Evolutionary conservation across 805 yeast species (phyloP).

Genomic region (Sugiyamaella americana): DNA sequence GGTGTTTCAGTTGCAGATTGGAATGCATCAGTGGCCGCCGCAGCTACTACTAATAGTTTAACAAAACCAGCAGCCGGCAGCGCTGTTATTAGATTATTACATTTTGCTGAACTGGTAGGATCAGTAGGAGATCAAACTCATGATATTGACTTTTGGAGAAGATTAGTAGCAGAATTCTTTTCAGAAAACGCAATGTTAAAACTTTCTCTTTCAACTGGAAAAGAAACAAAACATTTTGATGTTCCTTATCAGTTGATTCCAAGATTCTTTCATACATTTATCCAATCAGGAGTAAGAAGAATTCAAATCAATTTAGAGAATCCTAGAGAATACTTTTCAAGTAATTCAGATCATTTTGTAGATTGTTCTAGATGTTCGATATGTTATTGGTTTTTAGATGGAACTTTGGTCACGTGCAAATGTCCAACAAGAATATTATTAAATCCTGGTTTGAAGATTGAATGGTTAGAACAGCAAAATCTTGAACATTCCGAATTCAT

Average conservation of each 20-base stretch:
- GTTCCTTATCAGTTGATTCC: constrained; percentile 62
- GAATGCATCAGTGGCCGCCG: not conserved
- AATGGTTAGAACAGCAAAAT: constrained; percentile 60
- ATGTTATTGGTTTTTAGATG: constrained; percentile 57
- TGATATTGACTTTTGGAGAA: constrained; percentile 47
- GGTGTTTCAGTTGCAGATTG: not conserved
- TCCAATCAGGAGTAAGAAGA: constrained; percentile 45
- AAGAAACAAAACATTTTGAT: constrained; percentile 53
- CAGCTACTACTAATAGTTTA: not conserved
- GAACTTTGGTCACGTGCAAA: constrained; percentile 56
- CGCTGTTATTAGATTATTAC: constrained; percentile 47
- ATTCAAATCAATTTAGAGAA: constrained; percentile 42
- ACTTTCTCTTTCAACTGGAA: constrained; percentile 36
- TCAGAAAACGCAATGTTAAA: constrained; percentile 45
- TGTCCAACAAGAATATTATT: constrained; percentile 60
- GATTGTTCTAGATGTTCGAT: constrained; percentile 47
- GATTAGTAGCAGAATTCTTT: constrained; percentile 45
- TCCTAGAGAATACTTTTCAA: constrained; percentile 47
- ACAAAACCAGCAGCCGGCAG: constrained; percentile 26
- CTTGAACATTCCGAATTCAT: constrained; percentile 38
- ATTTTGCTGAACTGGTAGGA: constrained; percentile 43
- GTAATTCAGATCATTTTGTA: constrained; percentile 46
- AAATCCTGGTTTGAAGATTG: constrained; percentile 58
- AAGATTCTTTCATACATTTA: constrained; percentile 47
- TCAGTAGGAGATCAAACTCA: constrained; percentile 38